Evolutionary conservation across 208 protist genomes (phyloP), one percentile per base, ranked within the genome.

Genomic region (Novymonas esmeraldas): DNA sequence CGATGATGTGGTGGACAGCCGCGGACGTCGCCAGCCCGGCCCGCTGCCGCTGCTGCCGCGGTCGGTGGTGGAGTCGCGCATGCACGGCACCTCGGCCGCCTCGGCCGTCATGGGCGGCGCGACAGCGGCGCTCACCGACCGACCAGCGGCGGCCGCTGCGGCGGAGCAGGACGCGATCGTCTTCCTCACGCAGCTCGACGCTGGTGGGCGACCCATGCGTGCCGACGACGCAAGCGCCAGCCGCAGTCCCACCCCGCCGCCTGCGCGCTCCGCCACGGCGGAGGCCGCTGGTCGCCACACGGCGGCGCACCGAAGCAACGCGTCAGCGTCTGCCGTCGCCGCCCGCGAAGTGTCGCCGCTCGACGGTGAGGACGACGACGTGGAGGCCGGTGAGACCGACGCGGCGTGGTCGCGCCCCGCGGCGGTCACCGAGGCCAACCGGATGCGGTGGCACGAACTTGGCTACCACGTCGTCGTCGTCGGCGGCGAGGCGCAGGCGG

Each of bases 401-500:
- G 45, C 26, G n/a, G 44, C 5, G 18, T 65, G 60, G 59, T 56
- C 64, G 46, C 64, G 57, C 20, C 59, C 59, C 0, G 28, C 64
- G 9, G 68, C 34, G 28, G 20, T 71, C 9, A 68, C 65, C 13
- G 56, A 51, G 14, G 54, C 36, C 28, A 66, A 73, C 51, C 65
- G 52, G 34, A 58, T 76, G 16, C 73, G 78, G 4, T 95, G 90
- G 90, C 83, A 71, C 3, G 85, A 90, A 73, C 61, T 95, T 3
- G 90, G 90, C 52, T 95, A 95, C 70, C 78, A 85, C 22, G 82
- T 85, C 11, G 77, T 90, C 7, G 81, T 87, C 38, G 79, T 94
- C 10, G 79, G 78, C 31, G 75, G 65, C 20, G 49, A 48, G 36
- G 39, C 36, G 36, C 26, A n/a, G n/a, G n/a, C n/a, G n/a, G 3